Evolutionary conservation across 2,329 filamentous ascomycete species (phyloP), one percentile per base, ranked within the genome.

Genomic region (Botryosphaeria dothidea): DNA sequence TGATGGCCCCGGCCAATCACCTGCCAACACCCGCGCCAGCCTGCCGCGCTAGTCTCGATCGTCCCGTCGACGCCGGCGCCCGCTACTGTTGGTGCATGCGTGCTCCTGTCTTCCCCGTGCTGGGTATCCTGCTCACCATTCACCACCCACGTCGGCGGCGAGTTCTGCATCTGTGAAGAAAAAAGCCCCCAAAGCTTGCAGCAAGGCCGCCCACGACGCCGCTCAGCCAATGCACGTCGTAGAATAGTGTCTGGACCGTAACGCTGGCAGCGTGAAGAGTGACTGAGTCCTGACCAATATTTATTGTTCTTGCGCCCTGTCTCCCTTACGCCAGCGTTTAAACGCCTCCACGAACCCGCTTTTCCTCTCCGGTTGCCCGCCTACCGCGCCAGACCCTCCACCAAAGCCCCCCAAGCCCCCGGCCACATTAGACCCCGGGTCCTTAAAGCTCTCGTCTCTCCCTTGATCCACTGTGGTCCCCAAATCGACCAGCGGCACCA

Each of bases 401-500:
- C 4, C 29, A 49, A 38, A 46, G 7, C 11, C 36, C 27, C 29
- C 57, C 62, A 46, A 23, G 27, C 36, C 62, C 38, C 51, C 51
- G 25, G 38, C 62, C 62, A 36, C 62, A 45, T 52, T 36, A 31
- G 9, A 41, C 54, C 54, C 38, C 19, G 54, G 38, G 36, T 58
- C 38, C 21, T 13, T 31, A 36, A 36, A n/a, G 36, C 23, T 31
- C 38, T 46, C 41, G 38, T 46, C 38, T 46, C 29, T 41, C 56
- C 41, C 56, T n/a, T 31, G 54, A 17, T 29, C 23, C 54, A 43
- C 63, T 17, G 49, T 27, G 21, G 49, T 52, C 49, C 69, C 71
- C 23, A 77, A 3, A 38, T 76, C 71, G 15, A 79, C 69, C 31
- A 84, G 66, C 15, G 82, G 82, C 31, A 83, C 81, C 80, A 84